Percentiles rank a stretch among this genome's conserved stretches.
phyloP scores from a whole-genome alignment of 176 grass and related monocot genomes.

The Raddia guianensis region DNA sequence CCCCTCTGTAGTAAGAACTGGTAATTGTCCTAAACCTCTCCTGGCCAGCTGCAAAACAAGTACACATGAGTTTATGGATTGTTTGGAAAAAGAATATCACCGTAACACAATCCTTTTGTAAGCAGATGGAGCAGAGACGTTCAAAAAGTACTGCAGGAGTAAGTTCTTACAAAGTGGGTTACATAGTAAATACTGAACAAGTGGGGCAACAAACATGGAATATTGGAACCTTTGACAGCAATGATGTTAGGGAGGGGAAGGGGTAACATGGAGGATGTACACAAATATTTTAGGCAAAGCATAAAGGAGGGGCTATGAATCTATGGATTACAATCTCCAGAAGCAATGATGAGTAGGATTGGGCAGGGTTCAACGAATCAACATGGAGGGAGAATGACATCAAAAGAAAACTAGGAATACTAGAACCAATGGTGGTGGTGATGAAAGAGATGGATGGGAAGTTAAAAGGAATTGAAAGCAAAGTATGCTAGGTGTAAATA shows the following conservation, averaged over 20 bases:
- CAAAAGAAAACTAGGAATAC: constrained; percentile 32
- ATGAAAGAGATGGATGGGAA: constrained; percentile 7
- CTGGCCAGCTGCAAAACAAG: constrained; percentile 84
- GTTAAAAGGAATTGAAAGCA: constrained; percentile 16
- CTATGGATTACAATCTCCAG: constrained; percentile 23
- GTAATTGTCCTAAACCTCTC: constrained; percentile 97
- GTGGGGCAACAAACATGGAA: constrained; percentile 27
- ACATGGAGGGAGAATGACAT: constrained; percentile 4
- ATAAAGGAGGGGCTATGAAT: constrained; percentile 2
- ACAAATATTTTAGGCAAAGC: constrained; percentile 37
- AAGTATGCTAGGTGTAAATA: background rate
- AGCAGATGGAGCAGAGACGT: constrained; percentile 22
- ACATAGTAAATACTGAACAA: constrained; percentile 5
- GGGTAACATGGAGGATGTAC: constrained; percentile 20
- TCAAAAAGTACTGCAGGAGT: background rate
- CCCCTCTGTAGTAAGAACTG: constrained; percentile 98
- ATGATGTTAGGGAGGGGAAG: constrained; percentile 24
- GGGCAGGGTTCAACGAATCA: background rate
- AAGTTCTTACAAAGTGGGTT: background rate
- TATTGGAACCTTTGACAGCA: constrained; percentile 19
- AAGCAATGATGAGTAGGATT: constrained; percentile 40
- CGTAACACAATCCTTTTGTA: background rate
- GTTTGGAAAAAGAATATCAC: background rate
- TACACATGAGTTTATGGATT: constrained; percentile 24
- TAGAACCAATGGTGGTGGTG: constrained; percentile 32